Evolutionary conservation across 805 yeast species (phyloP).

Genomic region (Kurtzmaniella fragi): DNA sequence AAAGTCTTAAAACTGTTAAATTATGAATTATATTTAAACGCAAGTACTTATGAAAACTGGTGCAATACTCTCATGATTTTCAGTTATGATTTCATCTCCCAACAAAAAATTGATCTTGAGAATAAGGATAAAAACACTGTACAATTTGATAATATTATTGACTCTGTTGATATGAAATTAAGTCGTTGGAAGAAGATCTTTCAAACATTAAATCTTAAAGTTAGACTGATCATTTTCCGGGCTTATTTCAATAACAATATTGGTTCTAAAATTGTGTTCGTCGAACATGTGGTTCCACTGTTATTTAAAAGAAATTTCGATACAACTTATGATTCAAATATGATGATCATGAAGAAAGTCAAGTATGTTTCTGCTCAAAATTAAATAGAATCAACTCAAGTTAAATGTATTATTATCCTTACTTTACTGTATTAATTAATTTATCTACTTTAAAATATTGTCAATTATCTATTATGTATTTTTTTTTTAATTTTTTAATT

Average conservation of each 20-base stretch:
- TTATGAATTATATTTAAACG: conserved; percentile 53
- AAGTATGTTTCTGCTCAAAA: too few relatives aligned
- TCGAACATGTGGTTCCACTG: too few relatives aligned
- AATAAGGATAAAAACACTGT: neutral
- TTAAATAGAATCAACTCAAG: too few relatives aligned
- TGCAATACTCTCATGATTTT: conserved; percentile 38
- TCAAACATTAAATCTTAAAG: neutral
- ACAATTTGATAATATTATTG: neutral
- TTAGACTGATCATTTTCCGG: neutral
- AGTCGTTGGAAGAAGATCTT: neutral
- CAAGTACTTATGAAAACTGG: conserved; percentile 43
- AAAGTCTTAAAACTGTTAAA: conserved; percentile 48
- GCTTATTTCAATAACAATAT: conserved; percentile 1
- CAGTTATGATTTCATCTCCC: conserved; percentile 38
- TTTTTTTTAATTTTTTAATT: too few relatives aligned
- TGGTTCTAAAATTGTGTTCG: neutral
- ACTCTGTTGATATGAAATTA: neutral
- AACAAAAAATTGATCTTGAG: conserved; percentile 21
- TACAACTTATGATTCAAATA: too few relatives aligned
- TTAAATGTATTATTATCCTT: too few relatives aligned
- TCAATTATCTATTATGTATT: too few relatives aligned
- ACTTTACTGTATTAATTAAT: too few relatives aligned
- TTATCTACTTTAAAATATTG: too few relatives aligned
- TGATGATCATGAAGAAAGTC: too few relatives aligned
- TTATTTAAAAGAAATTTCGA: too few relatives aligned